Conservation (phyloP, 805 yeast species). For the Ogataea naganishii region DNA sequence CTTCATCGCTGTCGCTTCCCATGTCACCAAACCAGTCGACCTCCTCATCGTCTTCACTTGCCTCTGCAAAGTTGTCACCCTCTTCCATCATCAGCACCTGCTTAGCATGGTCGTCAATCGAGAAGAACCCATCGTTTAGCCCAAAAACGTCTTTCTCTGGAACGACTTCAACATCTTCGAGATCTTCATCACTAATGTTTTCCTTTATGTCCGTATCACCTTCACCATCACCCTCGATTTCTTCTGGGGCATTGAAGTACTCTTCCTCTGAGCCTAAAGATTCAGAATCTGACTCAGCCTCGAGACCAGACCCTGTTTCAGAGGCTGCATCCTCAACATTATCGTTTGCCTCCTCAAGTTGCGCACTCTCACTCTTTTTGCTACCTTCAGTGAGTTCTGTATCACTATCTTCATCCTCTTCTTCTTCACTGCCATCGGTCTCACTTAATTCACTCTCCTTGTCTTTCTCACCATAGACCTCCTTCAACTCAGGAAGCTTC, state of each 20-base stretch:
- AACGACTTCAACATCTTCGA: slow-evolving; percentile 18
- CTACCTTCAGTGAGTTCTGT: slow-evolving; percentile 5
- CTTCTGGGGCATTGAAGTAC: slow-evolving; percentile 16
- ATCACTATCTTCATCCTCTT: slow-evolving; percentile 16
- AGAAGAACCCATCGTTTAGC: slow-evolving; percentile 76
- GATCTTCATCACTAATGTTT: slow-evolving; percentile 19
- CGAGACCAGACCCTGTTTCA: slow-evolving; percentile 12
- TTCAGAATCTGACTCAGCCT: slow-evolving; percentile 13
- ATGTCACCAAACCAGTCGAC: slow-evolving; percentile 45
- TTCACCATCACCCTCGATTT: slow-evolving; percentile 20
- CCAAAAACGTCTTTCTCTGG: slow-evolving; percentile 47
- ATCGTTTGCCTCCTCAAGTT: slow-evolving; percentile 18
- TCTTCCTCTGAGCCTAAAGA: slow-evolving; percentile 19
- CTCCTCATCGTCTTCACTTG: slow-evolving; percentile 33
- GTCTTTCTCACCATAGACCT: slow-evolving; percentile 17
- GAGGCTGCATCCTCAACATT: slow-evolving; percentile 17
- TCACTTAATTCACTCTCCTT: slow-evolving; percentile 11
- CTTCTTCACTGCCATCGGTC: slow-evolving; percentile 16
- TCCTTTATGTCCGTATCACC: slow-evolving; percentile 16
- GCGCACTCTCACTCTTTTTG: slow-evolving; percentile 10
- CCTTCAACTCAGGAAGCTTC: slow-evolving; percentile 44
- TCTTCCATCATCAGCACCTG: slow-evolving; percentile 61
- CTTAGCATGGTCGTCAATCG: slow-evolving; percentile 75
- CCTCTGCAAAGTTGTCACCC: slow-evolving; percentile 30
- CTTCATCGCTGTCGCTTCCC: slow-evolving; percentile 31